phyloP scores from a whole-genome alignment of 257 asterid genomes.

The Solanum pennellii region DNA sequence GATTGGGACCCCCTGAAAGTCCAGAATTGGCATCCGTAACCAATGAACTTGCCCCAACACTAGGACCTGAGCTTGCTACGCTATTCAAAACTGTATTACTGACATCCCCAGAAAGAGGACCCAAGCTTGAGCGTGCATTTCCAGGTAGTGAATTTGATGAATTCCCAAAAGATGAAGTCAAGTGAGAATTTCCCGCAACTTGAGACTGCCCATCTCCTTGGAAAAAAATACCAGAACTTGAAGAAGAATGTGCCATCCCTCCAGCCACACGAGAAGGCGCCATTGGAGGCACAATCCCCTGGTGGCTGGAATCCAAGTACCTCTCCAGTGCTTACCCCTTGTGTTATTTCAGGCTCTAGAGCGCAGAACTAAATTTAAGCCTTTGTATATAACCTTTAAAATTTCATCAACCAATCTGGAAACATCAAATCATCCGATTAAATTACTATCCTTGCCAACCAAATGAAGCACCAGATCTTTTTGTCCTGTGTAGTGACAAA shows the following conservation, averaged over 20 bases:
- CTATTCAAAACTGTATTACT: conserved; percentile 54
- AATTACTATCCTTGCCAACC: not conserved
- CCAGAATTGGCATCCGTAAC: conserved; percentile 98
- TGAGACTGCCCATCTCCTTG: conserved; percentile 76
- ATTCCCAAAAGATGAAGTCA: conserved; percentile 65
- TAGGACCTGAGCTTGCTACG: conserved; percentile 72
- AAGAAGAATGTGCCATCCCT: conserved; percentile 71
- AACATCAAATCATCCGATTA: not conserved
- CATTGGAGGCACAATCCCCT: conserved; percentile 39
- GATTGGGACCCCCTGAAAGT: conserved; percentile 77
- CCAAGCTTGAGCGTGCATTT: conserved; percentile 37
- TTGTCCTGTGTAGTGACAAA: not conserved
- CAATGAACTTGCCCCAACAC: conserved; percentile 93
- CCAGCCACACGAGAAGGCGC: conserved; percentile 66
- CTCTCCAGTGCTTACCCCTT: conserved; percentile 26
- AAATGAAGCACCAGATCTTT: not conserved
- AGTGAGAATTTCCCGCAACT: conserved; percentile 53
- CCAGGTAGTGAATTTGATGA: conserved; percentile 50
- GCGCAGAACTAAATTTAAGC: not conserved
- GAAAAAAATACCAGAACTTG: conserved; percentile 71
- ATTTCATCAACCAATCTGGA: not conserved
- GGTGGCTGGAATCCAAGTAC: conserved; percentile 24
- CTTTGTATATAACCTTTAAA: not conserved
- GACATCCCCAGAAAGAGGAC: conserved; percentile 50
- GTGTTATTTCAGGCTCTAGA: not conserved